Conservation (phyloP, 352 stramenopile genomes). For the Elongisporangium senticosum region DNA sequence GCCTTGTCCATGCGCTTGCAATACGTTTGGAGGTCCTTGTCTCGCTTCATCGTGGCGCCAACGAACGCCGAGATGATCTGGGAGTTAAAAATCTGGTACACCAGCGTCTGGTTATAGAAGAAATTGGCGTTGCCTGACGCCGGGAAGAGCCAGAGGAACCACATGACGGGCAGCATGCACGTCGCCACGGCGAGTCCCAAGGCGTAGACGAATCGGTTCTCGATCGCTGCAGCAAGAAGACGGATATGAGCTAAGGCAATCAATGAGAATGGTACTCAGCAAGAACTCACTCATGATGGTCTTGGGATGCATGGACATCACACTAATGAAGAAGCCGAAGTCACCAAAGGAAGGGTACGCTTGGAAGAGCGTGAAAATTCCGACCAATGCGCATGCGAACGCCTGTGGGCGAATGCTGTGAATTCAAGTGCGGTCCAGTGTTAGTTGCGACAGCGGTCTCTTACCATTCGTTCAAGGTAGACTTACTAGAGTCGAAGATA, state of each 20-base stretch:
- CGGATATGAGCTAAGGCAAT: background rate
- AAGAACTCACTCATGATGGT: slow-evolving; percentile 62
- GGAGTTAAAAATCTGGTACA: slow-evolving; percentile 83
- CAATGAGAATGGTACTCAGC: background rate
- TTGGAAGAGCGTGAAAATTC: slow-evolving; percentile 77
- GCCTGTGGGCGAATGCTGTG: slow-evolving; percentile 61
- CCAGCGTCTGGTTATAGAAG: slow-evolving; percentile 86
- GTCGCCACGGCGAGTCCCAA: slow-evolving; percentile 60
- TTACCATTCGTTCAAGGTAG: background rate
- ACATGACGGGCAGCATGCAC: slow-evolving; percentile 81
- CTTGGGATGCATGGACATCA: slow-evolving; percentile 68
- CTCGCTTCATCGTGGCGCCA: slow-evolving; percentile 70
- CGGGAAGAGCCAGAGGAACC: slow-evolving; percentile 83
- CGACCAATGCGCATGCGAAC: slow-evolving; percentile 56
- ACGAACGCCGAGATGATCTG: slow-evolving; percentile 77
- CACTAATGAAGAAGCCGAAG: slow-evolving; percentile 72
- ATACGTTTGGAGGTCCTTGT: slow-evolving; percentile 74
- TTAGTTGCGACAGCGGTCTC: background rate
- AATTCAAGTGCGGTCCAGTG: background rate
- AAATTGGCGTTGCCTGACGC: slow-evolving; percentile 87
- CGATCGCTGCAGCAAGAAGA: slow-evolving; percentile 41
- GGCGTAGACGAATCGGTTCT: slow-evolving; percentile 71
- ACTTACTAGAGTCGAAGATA: slow-evolving; percentile 71
- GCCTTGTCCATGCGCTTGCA: slow-evolving; percentile 14
- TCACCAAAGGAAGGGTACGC: slow-evolving; percentile 74